These are phyloP conservation scores for Ulmus americana DNA, from an alignment of 331 rosid genomes.

Conservation along the genomic window DNA sequence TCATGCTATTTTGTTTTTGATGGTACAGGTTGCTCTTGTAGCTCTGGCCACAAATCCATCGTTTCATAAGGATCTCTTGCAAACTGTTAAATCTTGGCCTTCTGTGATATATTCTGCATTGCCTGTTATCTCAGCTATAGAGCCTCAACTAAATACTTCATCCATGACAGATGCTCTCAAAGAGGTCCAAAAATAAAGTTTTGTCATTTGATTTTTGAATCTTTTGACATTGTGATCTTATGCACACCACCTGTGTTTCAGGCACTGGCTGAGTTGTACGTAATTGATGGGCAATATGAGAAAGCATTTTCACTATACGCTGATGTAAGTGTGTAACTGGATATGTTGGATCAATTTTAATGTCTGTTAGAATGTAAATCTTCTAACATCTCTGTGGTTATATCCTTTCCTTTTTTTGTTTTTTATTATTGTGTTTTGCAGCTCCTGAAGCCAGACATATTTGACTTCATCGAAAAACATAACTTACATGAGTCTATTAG, in stretches of 20 bases:
- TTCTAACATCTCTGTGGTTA: constrained; percentile 8
- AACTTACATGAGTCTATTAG: constrained; percentile 67
- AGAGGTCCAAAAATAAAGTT: constrained; percentile 50
- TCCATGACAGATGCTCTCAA: constrained; percentile 76
- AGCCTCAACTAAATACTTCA: constrained; percentile 81
- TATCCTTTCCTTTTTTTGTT: constrained; percentile 5
- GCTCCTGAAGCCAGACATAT: constrained; percentile 85
- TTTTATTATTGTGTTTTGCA: constrained; percentile 31
- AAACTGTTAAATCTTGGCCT: constrained; percentile 85
- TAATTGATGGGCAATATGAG: constrained; percentile 74
- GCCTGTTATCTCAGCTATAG: constrained; percentile 92
- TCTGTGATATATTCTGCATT: constrained; percentile 64
- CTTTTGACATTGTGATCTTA: constrained; percentile 15
- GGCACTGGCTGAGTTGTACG: constrained; percentile 90
- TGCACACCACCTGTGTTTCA: constrained; percentile 28
- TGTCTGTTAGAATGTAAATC: neutral
- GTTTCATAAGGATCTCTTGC: constrained; percentile 73
- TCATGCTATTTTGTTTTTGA: constrained; percentile 21
- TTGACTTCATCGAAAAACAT: constrained; percentile 84
- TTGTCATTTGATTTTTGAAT: constrained; percentile 16
- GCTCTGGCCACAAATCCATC: constrained; percentile 86
- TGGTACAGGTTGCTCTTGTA: constrained; percentile 86
- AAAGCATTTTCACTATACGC: constrained; percentile 84
- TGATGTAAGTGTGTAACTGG: constrained; percentile 60
- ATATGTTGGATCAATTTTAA: neutral